Evolutionary conservation across 2,329 filamentous ascomycete species (phyloP).

Genomic region (Lithohypha guttulata): DNA sequence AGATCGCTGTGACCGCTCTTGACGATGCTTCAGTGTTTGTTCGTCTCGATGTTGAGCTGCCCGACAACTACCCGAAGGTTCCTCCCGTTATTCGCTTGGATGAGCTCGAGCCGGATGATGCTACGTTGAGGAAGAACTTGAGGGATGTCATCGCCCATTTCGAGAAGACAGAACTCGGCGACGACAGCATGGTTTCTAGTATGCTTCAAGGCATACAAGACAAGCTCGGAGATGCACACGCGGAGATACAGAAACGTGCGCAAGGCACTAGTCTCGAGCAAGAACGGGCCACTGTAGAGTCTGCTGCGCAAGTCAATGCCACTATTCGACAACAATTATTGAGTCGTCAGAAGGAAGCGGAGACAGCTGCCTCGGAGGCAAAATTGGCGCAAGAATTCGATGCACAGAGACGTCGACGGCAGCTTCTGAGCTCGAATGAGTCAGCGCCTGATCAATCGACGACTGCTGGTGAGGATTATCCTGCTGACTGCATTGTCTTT

Average conservation of each 20-base stretch:
- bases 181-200: conserved; percentile 5
- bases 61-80: conserved; percentile 20
- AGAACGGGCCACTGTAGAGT: conserved; percentile 17
- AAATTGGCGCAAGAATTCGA: conserved; percentile 17
- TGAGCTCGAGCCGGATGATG: conserved; percentile 15
- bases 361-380: conserved; percentile 7
- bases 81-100: conserved; percentile 18
- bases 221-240: background rate
- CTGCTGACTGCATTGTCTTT: conserved; percentile 28
- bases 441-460: background rate
- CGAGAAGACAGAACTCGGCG: conserved; percentile 10
- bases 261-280: conserved; percentile 17
- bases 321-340: conserved; percentile 12
- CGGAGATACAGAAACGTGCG: background rate
- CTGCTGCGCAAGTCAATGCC: conserved; percentile 11
- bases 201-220: conserved; percentile 3
- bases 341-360: conserved; percentile 7
- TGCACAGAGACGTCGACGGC: conserved; percentile 11
- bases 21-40: conserved; percentile 17
- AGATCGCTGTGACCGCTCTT: conserved; percentile 8
- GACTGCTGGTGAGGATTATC: conserved; percentile 12
- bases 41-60: conserved; percentile 21
- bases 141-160: conserved; percentile 14
- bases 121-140: conserved; percentile 7
- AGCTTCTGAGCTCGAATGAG: conserved; percentile 14